A percentile compares a stretch with the other conserved stretches of the same genome.
Conservation (phyloP, 2,329 filamentous ascomycete genomes). For the Monosporascus sp. region DNA sequence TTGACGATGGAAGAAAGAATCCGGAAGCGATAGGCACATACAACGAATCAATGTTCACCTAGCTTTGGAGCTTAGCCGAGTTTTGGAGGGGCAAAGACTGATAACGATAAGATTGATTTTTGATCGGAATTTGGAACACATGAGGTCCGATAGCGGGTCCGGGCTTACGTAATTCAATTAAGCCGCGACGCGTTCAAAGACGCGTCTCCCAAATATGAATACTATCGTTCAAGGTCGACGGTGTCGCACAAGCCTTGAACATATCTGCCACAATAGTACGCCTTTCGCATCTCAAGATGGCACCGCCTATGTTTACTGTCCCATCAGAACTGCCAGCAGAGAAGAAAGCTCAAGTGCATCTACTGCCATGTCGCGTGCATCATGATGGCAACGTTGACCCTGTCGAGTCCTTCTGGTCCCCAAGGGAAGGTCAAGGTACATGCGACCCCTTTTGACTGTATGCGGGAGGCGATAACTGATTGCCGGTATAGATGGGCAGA, state of each 20-base stretch:
- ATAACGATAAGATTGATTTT: not conserved
- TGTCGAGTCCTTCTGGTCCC: conserved; percentile 65
- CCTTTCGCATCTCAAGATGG: conserved; percentile 15
- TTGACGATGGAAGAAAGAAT: not conserved
- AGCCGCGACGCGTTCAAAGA: not conserved
- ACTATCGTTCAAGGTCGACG: not conserved
- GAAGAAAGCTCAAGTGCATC: conserved; percentile 34
- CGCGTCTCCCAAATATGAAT: not conserved
- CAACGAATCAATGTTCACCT: not conserved
- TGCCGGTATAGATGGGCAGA: conserved; percentile 39
- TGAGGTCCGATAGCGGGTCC: not conserved
- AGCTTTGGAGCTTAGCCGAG: not conserved
- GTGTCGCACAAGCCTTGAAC: too few species aligned
- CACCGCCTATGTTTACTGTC: conserved; percentile 21
- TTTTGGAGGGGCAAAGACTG: not conserved
- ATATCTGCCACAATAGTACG: too few species aligned
- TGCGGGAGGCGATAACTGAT: conserved; percentile 3
- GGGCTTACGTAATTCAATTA: not conserved
- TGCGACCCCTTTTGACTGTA: conserved; percentile 11
- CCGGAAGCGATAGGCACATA: not conserved
- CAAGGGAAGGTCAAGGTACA: conserved; percentile 42
- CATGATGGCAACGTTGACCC: conserved; percentile 68
- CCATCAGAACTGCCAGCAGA: conserved; percentile 8
- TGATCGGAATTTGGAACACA: not conserved
- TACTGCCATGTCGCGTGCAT: conserved; percentile 76